These are phyloP conservation scores for Cercis canadensis DNA, from an alignment of 306 rosid species.

Conservation along the genomic window DNA sequence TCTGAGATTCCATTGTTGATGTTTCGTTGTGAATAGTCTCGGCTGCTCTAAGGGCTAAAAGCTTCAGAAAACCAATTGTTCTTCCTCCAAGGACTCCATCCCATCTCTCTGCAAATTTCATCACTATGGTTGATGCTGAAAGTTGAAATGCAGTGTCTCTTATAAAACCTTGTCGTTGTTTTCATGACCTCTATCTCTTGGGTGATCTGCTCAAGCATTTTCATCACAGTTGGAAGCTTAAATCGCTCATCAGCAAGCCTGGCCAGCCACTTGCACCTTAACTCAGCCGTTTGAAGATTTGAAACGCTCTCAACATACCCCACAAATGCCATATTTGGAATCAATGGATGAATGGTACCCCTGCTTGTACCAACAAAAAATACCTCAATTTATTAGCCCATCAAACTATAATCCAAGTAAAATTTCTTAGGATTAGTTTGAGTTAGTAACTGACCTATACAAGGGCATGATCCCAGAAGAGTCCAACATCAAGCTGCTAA, in stretches of 20 bases:
- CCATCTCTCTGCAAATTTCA: conserved; percentile 66
- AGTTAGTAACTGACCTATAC: conserved; percentile 43
- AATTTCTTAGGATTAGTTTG: background rate
- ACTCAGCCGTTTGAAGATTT: conserved; percentile 62
- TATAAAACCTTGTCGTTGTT: conserved; percentile 57
- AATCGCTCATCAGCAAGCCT: conserved; percentile 54
- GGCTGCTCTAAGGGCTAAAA: conserved; percentile 63
- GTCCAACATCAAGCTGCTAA: conserved; percentile 50
- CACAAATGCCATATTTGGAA: conserved; percentile 70
- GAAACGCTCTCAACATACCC: conserved; percentile 71
- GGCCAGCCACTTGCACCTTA: conserved; percentile 64
- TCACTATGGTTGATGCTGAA: conserved; percentile 74
- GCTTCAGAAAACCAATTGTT: conserved; percentile 59
- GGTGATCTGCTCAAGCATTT: conserved; percentile 49
- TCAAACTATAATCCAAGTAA: no score
- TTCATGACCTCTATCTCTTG: conserved; percentile 59
- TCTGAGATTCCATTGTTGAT: background rate
- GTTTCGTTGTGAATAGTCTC: conserved; percentile 43
- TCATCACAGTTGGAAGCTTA: conserved; percentile 56
- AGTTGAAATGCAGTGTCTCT: conserved; percentile 71
- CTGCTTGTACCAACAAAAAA: conserved; percentile 32
- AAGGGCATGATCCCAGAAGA: conserved; percentile 60
- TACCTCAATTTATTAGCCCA: no score
- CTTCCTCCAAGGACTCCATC: conserved; percentile 60
- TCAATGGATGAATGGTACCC: conserved; percentile 64